Evolutionary conservation across 371 early-diverging fungal genomes (phyloP), one percentile per base, ranked within the genome.

Genomic region (Vittaforma corneae): DNA sequence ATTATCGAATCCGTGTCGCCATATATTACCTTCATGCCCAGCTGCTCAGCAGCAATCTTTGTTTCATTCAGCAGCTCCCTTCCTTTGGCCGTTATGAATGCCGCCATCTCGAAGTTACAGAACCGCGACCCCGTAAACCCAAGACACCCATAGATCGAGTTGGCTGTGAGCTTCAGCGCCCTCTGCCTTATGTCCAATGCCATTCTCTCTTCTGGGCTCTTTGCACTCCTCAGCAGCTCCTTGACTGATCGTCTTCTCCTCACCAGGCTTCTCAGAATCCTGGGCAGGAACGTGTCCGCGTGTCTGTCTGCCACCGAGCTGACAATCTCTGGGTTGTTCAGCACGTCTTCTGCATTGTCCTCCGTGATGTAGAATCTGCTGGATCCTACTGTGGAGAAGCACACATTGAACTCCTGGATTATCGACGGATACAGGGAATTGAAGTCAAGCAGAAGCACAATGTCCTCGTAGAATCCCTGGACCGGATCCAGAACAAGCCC

Each of bases 1-100:
- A 99, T 97, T 66, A 99, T 91, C 1, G 96, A 95, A 80, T 99
- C 99, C 0, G 99, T 99, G 78, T 99, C 99, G 70, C 99, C 99
- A 79, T 99, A 99, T 77, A 99, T 91, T 14, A 97, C 92, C 74
- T 54, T 48, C 78, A 74, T 37, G 22, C 69, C 61, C 20, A 66
- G 46, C 44, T 61, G 11, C 40, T 70, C 59, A 1, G 94, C 93
- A 16, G 92, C 77, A 37, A 88, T 83, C 29, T 91, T 90, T 0
- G 99, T 93, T 59, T 85, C 85, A 72, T 90, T 90, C 47, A 99
- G 78, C 80, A 96, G 90, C 77, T 91, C 91, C 67, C 99, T 86
- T 29, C 99, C 99, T 65, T 89, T 88, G 35, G 86, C 81, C 0
- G 99, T 97, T 64, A 97, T 92, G 48, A 93, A 82, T 86, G 91